phyloP scores from a whole-genome alignment of 1,139 yeast species.

The Candida albicans region DNA sequence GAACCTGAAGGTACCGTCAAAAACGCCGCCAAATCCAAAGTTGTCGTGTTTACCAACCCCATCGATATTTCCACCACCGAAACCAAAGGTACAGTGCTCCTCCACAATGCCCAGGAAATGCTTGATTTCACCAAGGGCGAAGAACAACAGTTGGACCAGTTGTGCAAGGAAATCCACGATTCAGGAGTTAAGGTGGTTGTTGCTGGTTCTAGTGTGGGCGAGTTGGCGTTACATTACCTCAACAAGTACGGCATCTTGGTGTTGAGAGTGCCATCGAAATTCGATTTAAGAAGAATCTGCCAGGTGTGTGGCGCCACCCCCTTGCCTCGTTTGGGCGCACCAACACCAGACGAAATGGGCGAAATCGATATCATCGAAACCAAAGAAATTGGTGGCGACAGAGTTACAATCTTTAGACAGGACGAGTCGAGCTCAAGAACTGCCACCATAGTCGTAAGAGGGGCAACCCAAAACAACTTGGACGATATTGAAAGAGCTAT shows the following conservation, averaged over 20 bases:
- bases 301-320: constrained; percentile 99
- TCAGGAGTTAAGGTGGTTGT: constrained; percentile 85
- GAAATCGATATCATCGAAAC: constrained; percentile 85
- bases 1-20: constrained; percentile 92
- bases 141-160: constrained; percentile 86
- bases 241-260: constrained; percentile 84
- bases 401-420: constrained; percentile 93
- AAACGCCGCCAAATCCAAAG: constrained; percentile 69
- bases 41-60: constrained; percentile 91
- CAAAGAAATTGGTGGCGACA: constrained; percentile 94
- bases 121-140: constrained; percentile 94
- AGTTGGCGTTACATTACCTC: constrained; percentile 87
- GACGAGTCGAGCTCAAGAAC: constrained; percentile 70
- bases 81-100: constrained; percentile 93
- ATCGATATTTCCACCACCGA: constrained; percentile 93
- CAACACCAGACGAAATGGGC: constrained; percentile 94
- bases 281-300: constrained; percentile 88
- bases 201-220: constrained; percentile 94
- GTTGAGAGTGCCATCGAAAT: constrained; percentile 87
- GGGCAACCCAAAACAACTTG: constrained; percentile 93
- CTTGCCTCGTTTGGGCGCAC: constrained; percentile 91
- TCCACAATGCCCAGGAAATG: constrained; percentile 97
- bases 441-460: constrained; percentile 89
- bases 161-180: constrained; percentile 79
- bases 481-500: constrained; percentile 97